Evolutionary conservation across 768 basidiomycete genomes (phyloP), one percentile per base, ranked within the genome.

Genomic region (Leccinum truebloodii): DNA sequence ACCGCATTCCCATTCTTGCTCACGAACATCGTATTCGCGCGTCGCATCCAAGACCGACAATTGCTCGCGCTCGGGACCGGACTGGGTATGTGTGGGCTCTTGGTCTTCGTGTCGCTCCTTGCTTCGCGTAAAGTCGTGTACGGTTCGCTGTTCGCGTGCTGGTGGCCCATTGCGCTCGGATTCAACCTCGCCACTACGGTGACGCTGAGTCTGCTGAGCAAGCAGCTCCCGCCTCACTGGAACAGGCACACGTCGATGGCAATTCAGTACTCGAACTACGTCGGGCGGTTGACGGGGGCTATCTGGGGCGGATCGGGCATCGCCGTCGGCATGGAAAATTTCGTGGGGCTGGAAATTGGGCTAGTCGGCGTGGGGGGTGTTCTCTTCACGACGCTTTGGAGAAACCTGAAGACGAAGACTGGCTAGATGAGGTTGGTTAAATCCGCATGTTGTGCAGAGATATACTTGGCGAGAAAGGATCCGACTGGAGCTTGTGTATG

Each of bases 1-100:
- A 75, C 79, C 24, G 78, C 83, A 32, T 82, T 89, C 69, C 88
- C 88, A 4, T 88, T 90, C 78, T 83, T 89, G 57, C 76, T 88
- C 60, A 65, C 78, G 30, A 88, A 87, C 72, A 76, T 89, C 59
- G 71, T 82, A 68, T 73, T 85, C 61, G 83, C 85, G 4, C 79
- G 79, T 24, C 82, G 82, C 54, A 72, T 84, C 14, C 86, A 88
- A 64, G 88, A 89, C 67, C 82, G 87, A 6, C 73, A 79, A 41
- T 80, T 83, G 35, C 82, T 89, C 28, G 81, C 81, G 4, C 65
- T 78, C 3, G 87, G 88, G 6, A 76, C 80, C 0, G 66, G 71
- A 2, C 63, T 88, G 13, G 87, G 88, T 4, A 62, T 82, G 13
- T 67, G 74, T 14, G 88, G 84, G 4, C 78, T 89, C 32, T 58